These are phyloP conservation scores for Cyberlindnera mycetangii DNA, from an alignment of 805 yeast species.

Conservation along the genomic window DNA sequence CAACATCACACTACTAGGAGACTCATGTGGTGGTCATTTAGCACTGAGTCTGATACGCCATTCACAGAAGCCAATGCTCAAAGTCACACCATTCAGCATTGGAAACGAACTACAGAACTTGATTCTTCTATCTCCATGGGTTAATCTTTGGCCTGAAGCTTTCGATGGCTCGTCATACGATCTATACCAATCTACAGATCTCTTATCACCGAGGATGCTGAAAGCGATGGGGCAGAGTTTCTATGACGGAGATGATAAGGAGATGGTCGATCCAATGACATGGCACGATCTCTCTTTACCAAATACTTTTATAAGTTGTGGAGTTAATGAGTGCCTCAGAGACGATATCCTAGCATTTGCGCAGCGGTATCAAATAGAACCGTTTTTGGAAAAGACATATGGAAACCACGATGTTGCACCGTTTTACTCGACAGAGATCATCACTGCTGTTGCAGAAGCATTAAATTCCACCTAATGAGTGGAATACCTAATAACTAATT, in stretches of 20 bases:
- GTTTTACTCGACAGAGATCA: conserved; percentile 2
- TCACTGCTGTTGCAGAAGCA: background rate
- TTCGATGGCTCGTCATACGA: conserved; percentile 1
- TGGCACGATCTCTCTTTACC: conserved; percentile 5
- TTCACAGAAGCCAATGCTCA: conserved; percentile 4
- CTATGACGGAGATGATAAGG: background rate
- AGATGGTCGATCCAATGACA: conserved; percentile 1
- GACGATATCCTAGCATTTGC: conserved; percentile 12
- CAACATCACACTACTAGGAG: conserved; percentile 28
- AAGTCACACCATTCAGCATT: background rate
- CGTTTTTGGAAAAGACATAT: background rate
- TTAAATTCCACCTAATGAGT: too few species aligned
- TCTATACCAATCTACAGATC: conserved; percentile 1
- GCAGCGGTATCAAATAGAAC: background rate
- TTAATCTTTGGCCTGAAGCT: conserved; percentile 9
- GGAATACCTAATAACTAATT: too few species aligned
- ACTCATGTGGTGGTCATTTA: conserved; percentile 33
- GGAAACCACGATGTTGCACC: conserved; percentile 2
- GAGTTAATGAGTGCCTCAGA: conserved; percentile 13
- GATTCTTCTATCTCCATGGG: conserved; percentile 19
- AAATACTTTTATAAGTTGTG: conserved; percentile 7
- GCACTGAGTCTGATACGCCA: conserved; percentile 20
- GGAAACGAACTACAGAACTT: background rate
- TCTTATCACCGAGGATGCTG: conserved; percentile 3
- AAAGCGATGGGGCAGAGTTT: background rate